Evolutionary conservation across 2,329 filamentous ascomycete species (phyloP), one percentile per base, ranked within the genome.

Genomic region (Chlorencoelia australis): DNA sequence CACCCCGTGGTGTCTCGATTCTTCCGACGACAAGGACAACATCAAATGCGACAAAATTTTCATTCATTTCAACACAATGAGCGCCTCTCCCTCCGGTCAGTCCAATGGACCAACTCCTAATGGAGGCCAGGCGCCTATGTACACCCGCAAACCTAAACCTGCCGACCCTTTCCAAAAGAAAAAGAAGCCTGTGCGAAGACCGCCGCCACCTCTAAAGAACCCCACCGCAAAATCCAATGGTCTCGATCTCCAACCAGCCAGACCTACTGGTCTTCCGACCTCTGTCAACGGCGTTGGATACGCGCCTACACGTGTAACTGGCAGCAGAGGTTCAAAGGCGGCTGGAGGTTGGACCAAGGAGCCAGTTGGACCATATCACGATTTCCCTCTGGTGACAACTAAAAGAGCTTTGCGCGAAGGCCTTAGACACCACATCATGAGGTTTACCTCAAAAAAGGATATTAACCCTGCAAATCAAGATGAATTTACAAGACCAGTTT

Each of bases 401-500:
- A 94, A 93, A 60, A 78, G 79, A 52, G 76, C 79, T 7, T 61
- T 94, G 33, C 70, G 84, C 38, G 81, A 91, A 48, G 83, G 82
- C 5, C 64, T 94, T 41, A 82, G 89, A 32, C 79, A 87, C 53
- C 91, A 98, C 56, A 74, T 94, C 44, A 88, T 94, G 68, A 80
- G 84, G 49, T 78, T 98, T 38, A 47, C 53, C 5, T 50, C 49
- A 14, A 66, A 66, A 43, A 80, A 82, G 48, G 71, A 77, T 20
- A 68, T 85, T 42, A 79, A 96, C 53, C 73, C 75, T 2, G 67
- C 67, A 17, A 64, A 79, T 48, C 79, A 89, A 47, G 67, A 78
- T 5, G 78, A 93, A 34, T 98, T 96, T 55, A 81, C 83, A 13
- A 76, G 87, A 18, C 91, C 91, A 1, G 83, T 96, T 20, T 80